Percentiles rank a stretch among this genome's conserved stretches.
These are phyloP conservation scores for Penicillium desertorum DNA, from an alignment of 495 filamentous ascomycete genomes.

Conservation along the genomic window DNA sequence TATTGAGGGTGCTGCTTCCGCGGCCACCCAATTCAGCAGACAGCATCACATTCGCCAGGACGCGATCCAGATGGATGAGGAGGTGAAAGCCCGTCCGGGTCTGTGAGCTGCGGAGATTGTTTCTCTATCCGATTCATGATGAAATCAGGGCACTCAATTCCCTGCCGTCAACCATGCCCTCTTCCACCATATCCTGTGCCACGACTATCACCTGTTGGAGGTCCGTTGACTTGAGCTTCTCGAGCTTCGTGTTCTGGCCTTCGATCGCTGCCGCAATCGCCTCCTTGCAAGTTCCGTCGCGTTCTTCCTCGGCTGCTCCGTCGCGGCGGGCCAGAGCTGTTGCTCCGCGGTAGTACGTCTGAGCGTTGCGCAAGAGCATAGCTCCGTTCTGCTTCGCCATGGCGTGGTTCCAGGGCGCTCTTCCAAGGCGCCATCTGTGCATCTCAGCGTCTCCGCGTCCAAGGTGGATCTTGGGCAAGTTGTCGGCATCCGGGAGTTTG, in stretches of 20 bases:
- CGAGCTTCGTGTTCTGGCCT: constrained; percentile 43
- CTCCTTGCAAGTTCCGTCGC: constrained; percentile 48
- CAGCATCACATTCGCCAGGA: constrained; percentile 45
- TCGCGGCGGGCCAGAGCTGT: constrained; percentile 47
- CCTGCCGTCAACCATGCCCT: constrained; percentile 42
- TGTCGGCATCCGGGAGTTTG: constrained; percentile 51
- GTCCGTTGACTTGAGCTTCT: constrained; percentile 33
- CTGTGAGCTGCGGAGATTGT: constrained; percentile 18
- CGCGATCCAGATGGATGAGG: constrained; percentile 44
- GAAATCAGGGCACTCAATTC: constrained; percentile 40
- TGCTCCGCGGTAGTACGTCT: constrained; percentile 64
- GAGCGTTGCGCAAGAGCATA: constrained; percentile 60
- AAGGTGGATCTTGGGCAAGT: constrained; percentile 59
- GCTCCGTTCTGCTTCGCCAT: constrained; percentile 48
- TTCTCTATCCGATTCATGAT: constrained; percentile 28
- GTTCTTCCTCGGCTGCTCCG: constrained; percentile 43
- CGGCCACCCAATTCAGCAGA: constrained; percentile 43
- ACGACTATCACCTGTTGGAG: constrained; percentile 36
- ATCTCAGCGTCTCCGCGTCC: constrained; percentile 63
- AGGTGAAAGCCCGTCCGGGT: constrained; percentile 35
- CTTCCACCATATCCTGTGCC: constrained; percentile 52
- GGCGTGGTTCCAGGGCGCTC: constrained; percentile 44
- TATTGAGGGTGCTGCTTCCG: constrained; percentile 62
- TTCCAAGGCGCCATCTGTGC: constrained; percentile 54
- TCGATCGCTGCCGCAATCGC: constrained; percentile 46